phyloP scores from a whole-genome alignment of 2,329 filamentous ascomycete species.

The Neonectria magnoliae region DNA sequence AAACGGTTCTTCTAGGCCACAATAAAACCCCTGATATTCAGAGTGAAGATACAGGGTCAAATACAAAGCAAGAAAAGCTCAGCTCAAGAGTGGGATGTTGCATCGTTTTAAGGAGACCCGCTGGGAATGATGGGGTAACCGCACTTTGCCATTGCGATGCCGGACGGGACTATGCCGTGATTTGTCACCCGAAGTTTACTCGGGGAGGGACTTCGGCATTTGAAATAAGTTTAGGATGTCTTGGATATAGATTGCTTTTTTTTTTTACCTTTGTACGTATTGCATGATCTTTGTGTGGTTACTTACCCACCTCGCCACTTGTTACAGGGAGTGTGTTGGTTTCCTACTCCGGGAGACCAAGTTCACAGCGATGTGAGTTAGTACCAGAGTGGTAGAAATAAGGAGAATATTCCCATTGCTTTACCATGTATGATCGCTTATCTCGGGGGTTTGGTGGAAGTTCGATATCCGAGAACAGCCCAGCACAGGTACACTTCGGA shows the following conservation, averaged over 20 bases:
- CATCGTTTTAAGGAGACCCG: conserved; percentile 14
- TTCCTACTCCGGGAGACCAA: background rate
- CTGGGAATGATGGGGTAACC: background rate
- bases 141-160: conserved; percentile 25
- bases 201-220: background rate
- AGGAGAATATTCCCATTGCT: background rate
- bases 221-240: background rate
- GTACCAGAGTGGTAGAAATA: background rate
- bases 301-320: background rate
- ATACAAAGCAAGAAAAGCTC: background rate
- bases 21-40: no score
- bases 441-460: conserved; percentile 2
- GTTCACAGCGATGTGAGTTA: background rate
- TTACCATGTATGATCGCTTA: conserved; percentile 3
- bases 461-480: conserved; percentile 3
- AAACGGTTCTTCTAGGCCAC: background rate
- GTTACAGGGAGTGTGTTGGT: no score
- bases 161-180: conserved; percentile 32
- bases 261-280: background rate
- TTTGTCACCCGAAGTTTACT: conserved; percentile 21
- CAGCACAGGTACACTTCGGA: conserved; percentile 12
- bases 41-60: background rate
- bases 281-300: background rate
- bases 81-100: conserved; percentile 19
- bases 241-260: background rate